Evolutionary conservation across 2,329 filamentous ascomycete species (phyloP).

Genomic region (Xylariaceae sp.): DNA sequence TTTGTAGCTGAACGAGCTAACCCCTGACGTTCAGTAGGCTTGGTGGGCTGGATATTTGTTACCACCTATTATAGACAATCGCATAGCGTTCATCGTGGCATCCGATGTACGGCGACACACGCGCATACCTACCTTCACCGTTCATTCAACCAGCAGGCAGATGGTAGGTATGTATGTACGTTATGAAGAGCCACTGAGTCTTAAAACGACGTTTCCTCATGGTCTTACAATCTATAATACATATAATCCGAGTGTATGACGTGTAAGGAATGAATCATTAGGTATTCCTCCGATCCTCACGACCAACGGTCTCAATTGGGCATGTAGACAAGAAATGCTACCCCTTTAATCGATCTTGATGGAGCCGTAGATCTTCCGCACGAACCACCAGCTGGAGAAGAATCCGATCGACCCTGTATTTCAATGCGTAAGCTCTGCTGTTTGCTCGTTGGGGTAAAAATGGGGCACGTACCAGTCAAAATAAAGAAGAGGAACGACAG

Average conservation of each 20-base stretch:
- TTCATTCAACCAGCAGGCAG: not conserved
- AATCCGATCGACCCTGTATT: constrained; percentile 88
- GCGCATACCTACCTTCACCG: not conserved
- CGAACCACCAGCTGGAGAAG: constrained; percentile 90
- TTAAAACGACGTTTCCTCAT: constrained; percentile 4
- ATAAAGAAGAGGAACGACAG: constrained; percentile 91
- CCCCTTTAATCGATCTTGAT: constrained; percentile 82
- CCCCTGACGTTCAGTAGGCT: too few relatives aligned
- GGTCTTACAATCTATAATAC: constrained; percentile 22
- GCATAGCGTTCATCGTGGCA: not conserved
- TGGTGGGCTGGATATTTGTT: too few relatives aligned
- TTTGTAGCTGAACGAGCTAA: too few relatives aligned
- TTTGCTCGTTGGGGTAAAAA: too few relatives aligned
- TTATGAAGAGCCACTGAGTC: not conserved
- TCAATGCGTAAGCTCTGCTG: not conserved
- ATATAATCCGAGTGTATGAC: constrained; percentile 12
- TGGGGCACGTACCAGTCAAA: constrained; percentile 69
- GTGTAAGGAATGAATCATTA: not conserved
- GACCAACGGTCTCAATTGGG: not conserved
- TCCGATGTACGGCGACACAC: not conserved
- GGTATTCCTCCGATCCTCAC: not conserved
- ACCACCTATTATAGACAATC: not conserved
- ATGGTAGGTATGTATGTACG: not conserved
- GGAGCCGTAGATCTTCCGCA: constrained; percentile 89
- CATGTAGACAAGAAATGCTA: too few relatives aligned